These are phyloP conservation scores for Pisolithus albus DNA, from an alignment of 768 basidiomycete genomes.

Conservation along the genomic window DNA sequence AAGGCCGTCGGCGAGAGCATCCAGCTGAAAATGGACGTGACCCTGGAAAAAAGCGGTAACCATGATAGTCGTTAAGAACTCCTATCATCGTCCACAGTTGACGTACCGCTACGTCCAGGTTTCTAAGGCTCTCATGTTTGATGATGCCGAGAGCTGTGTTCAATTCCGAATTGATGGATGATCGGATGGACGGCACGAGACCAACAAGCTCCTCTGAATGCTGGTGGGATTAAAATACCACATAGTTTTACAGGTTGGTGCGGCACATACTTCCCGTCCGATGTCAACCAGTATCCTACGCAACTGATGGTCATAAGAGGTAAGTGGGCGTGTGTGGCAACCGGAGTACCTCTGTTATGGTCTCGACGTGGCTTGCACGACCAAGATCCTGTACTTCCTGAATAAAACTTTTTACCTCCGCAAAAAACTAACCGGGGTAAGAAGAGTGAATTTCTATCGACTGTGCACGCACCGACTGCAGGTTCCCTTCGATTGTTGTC, in stretches of 20 bases:
- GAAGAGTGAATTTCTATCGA: not conserved
- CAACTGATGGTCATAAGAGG: slow-evolving; percentile 19
- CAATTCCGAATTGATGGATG: slow-evolving; percentile 20
- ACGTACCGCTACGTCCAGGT: slow-evolving; percentile 20
- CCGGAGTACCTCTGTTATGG: slow-evolving; percentile 17
- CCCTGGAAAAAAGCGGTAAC: slow-evolving; percentile 17
- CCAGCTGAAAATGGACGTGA: slow-evolving; percentile 24
- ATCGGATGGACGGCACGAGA: slow-evolving; percentile 16
- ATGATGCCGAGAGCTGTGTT: slow-evolving; percentile 20
- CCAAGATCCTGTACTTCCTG: slow-evolving; percentile 16
- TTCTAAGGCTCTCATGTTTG: slow-evolving; percentile 23
- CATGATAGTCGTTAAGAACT: not conserved
- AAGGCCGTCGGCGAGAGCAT: slow-evolving; percentile 19
- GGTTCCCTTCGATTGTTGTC: slow-evolving; percentile 7
- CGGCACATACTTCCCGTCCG: slow-evolving; percentile 17
- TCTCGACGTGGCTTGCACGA: slow-evolving; percentile 13
- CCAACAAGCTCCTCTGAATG: slow-evolving; percentile 23
- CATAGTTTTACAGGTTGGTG: not conserved
- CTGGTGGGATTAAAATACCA: slow-evolving; percentile 8
- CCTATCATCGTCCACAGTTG: not conserved
- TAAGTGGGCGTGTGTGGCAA: not conserved
- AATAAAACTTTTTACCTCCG: slow-evolving; percentile 15
- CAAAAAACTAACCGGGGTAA: slow-evolving; percentile 17
- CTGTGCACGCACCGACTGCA: slow-evolving; percentile 15
- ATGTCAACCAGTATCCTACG: slow-evolving; percentile 18